Percentiles rank a stretch among this genome's conserved stretches.
Conservation (phyloP, 2,329 filamentous ascomycete genomes). For the Paramyrothecium sp. region DNA sequence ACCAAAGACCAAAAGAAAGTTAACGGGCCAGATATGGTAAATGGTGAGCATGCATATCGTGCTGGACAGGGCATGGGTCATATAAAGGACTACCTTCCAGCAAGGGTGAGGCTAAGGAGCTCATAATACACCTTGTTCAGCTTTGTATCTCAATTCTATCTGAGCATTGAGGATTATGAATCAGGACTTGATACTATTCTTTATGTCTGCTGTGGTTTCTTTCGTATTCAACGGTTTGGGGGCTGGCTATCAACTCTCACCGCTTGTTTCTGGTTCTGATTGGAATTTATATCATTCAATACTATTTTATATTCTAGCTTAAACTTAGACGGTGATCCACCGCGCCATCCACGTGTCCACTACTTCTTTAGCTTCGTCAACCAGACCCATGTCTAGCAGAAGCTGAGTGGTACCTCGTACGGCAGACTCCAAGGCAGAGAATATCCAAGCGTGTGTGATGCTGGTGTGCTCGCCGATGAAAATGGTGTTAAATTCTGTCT, state of each 20-base stretch:
- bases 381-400: conserved; percentile 52
- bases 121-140: not conserved
- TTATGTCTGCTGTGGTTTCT: no score
- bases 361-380: conserved; percentile 60
- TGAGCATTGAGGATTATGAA: no score
- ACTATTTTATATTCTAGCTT: not conserved
- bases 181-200: no score
- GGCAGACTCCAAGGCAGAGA: conserved; percentile 50
- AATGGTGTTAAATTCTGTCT: conserved; percentile 49
- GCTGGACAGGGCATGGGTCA: not conserved
- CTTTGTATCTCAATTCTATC: no score
- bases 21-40: not conserved
- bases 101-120: not conserved
- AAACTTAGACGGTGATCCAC: conserved; percentile 36
- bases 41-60: not conserved
- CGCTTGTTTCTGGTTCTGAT: no score
- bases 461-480: conserved; percentile 35
- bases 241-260: no score
- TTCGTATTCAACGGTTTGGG: no score
- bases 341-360: conserved; percentile 58
- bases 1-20: not conserved
- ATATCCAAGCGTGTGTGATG: conserved; percentile 58
- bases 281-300: no score
- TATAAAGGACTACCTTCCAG: not conserved
- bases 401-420: conserved; percentile 55